Evolutionary conservation across 495 filamentous ascomycete genomes (phyloP).

Genomic region (Clavariopsis aquatica): DNA sequence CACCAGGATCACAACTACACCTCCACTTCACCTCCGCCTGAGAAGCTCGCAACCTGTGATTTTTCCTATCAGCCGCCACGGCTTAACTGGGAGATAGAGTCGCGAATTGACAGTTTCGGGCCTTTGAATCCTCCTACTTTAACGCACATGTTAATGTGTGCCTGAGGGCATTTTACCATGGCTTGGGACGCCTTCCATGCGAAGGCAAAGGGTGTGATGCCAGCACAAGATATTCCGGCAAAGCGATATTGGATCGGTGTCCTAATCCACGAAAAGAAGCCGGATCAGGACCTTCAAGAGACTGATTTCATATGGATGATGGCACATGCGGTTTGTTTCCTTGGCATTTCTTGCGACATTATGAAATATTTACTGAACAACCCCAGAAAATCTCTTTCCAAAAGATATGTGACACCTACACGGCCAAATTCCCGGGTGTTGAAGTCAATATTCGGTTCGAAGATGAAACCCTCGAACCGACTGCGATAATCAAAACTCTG

Average conservation of each 20-base stretch:
- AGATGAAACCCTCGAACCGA: constrained; percentile 1
- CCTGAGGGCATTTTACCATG: no score
- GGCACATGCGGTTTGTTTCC: no score
- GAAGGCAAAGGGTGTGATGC: constrained; percentile 20
- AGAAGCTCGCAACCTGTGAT: no score
- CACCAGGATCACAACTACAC: no score
- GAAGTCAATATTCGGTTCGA: constrained; percentile 20
- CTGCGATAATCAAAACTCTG: constrained; percentile 31
- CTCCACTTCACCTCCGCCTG: no score
- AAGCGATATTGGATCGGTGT: constrained; percentile 36
- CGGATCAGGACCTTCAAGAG: constrained; percentile 31
- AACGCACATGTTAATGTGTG: no score
- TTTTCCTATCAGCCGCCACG: no score
- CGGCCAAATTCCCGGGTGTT: constrained; percentile 19
- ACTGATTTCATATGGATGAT: no score
- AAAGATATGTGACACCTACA: constrained; percentile 39
- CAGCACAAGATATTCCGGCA: constrained; percentile 1
- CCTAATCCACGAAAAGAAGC: constrained; percentile 17
- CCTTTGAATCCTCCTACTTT: no score
- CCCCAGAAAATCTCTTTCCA: constrained; percentile 44
- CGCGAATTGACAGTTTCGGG: no score
- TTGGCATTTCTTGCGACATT: constrained; percentile 45
- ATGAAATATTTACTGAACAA: no score
- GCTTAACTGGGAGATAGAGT: no score
- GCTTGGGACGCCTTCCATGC: constrained; percentile 16